Conservation (phyloP, 306 rosid genomes). For the Luffa acutangula region DNA sequence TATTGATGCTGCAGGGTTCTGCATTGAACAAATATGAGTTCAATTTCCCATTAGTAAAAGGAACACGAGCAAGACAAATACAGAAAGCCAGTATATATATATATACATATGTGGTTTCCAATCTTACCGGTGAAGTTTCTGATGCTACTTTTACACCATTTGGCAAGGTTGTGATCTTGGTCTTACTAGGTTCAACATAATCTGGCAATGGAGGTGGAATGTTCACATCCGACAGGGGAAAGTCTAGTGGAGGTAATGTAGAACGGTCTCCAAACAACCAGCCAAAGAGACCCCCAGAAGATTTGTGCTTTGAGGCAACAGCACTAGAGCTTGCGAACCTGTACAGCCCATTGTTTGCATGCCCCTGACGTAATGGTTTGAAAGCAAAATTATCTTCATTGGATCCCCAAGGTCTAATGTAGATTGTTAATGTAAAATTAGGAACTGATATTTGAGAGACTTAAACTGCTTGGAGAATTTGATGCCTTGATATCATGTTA, state of each 20-base stretch:
- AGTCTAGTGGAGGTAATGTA: constrained; percentile 47
- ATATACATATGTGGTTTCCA: background rate
- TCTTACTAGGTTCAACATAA: constrained; percentile 48
- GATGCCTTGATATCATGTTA: background rate
- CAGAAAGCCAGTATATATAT: background rate
- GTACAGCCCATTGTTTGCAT: constrained; percentile 25
- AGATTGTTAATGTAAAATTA: background rate
- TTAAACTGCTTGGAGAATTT: background rate
- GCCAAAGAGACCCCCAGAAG: constrained; percentile 65
- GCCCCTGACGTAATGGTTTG: constrained; percentile 35
- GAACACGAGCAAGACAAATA: background rate
- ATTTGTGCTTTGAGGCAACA: constrained; percentile 30
- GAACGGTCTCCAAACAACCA: constrained; percentile 68
- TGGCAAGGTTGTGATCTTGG: constrained; percentile 59
- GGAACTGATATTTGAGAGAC: background rate
- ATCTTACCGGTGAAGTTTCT: constrained; percentile 49
- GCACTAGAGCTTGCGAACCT: constrained; percentile 72
- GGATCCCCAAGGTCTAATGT: background rate
- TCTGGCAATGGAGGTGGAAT: constrained; percentile 78
- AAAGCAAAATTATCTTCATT: background rate
- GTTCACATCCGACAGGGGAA: constrained; percentile 53
- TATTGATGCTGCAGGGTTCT: constrained; percentile 75
- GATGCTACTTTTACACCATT: constrained; percentile 84
- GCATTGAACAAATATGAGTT: constrained; percentile 16
- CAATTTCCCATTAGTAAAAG: background rate